Evolutionary conservation across 1,284 basidiomycete genomes (phyloP).

Genomic region (Austroboletus olivaceoglutinosus): DNA sequence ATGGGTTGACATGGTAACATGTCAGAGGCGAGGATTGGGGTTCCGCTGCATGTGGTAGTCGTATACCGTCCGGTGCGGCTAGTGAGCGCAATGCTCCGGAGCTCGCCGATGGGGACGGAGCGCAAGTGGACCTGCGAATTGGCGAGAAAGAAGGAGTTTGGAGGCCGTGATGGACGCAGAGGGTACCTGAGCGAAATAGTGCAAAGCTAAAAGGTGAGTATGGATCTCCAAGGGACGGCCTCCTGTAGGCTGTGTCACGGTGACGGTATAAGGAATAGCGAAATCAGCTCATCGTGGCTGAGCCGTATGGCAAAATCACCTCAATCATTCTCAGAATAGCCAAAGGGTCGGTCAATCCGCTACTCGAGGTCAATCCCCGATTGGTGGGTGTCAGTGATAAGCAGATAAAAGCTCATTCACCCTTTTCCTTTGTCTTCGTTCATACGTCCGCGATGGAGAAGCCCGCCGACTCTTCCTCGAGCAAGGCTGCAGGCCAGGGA

Average conservation of each 20-base stretch:
- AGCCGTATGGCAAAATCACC: slow-evolving; percentile 30
- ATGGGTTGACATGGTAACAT: neutral
- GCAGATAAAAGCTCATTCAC: slow-evolving; percentile 8
- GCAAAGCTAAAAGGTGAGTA: neutral
- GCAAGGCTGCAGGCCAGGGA: slow-evolving; percentile 15
- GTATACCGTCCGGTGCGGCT: no score
- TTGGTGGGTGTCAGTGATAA: slow-evolving; percentile 2
- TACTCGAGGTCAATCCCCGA: neutral
- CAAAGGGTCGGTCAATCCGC: neutral
- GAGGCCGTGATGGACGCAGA: no score
- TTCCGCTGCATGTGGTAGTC: neutral
- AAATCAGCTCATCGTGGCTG: slow-evolving; percentile 26
- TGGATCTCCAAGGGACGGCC: neutral
- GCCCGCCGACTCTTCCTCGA: slow-evolving; percentile 1
- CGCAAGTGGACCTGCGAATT: no score
- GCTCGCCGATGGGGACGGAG: neutral
- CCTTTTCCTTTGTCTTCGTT: neutral
- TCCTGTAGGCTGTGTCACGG: neutral
- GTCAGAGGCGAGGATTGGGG: no score
- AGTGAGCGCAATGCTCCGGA: neutral
- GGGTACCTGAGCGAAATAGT: neutral
- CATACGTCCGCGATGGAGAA: slow-evolving; percentile 22
- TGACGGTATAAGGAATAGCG: slow-evolving; percentile 17
- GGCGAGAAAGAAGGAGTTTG: neutral
- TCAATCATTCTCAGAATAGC: slow-evolving; percentile 6